Conservation (phyloP, 2,329 filamentous ascomycete genomes). For the Exophiala phaeomuriformis region DNA sequence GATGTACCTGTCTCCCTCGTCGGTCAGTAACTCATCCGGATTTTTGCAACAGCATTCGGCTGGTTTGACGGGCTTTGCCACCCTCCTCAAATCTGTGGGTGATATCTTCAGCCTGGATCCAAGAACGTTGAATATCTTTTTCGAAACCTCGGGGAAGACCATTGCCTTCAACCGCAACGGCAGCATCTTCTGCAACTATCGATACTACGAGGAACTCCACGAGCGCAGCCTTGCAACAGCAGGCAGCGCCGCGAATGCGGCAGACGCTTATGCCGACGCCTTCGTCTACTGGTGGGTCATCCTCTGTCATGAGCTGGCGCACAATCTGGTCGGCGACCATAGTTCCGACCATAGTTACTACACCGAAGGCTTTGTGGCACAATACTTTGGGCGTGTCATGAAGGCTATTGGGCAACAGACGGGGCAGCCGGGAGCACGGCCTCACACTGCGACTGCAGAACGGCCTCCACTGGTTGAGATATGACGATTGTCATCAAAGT, state of each 20-base stretch:
- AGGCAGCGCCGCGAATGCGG: conserved; percentile 14
- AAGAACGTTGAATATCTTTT: conserved; percentile 74
- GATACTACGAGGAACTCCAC: conserved; percentile 78
- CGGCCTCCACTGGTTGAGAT: conserved; percentile 7
- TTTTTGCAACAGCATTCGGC: conserved; percentile 58
- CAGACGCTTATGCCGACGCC: conserved; percentile 57
- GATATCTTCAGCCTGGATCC: conserved; percentile 64
- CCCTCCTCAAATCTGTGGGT: conserved; percentile 61
- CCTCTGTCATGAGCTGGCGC: conserved; percentile 89
- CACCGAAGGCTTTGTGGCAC: conserved; percentile 40
- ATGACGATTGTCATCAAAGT: not conserved
- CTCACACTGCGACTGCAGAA: not conserved
- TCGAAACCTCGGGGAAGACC: conserved; percentile 67
- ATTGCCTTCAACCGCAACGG: conserved; percentile 90
- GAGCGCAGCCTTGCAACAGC: conserved; percentile 41
- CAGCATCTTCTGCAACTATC: conserved; percentile 87
- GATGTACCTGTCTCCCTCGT: conserved; percentile 58
- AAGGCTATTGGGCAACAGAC: conserved; percentile 9
- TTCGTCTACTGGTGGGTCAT: conserved; percentile 89
- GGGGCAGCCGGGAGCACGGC: not conserved
- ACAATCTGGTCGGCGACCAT: conserved; percentile 78
- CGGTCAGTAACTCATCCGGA: conserved; percentile 39
- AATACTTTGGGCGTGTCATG: conserved; percentile 25
- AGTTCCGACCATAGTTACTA: conserved; percentile 76
- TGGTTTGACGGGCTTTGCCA: conserved; percentile 62